Evolutionary conservation across 495 filamentous ascomycete genomes (phyloP), one percentile per base, ranked within the genome.

Genomic region (Tuber umbilicatum): DNA sequence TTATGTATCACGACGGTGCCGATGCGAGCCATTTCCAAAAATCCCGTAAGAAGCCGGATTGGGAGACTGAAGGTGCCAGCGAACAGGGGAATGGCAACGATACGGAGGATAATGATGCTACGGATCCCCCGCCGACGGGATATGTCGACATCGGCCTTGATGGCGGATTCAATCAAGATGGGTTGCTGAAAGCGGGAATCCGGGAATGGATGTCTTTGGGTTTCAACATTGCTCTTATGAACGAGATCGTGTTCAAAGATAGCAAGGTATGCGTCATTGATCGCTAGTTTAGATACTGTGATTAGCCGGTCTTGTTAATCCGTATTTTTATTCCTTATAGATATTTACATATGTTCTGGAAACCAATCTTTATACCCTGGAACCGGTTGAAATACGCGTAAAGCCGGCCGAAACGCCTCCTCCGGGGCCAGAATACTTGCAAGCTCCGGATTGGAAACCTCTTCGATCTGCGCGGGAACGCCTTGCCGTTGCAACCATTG

Each of bases 1-100:
- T 92, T 42, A 89, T 93, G 86, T 88, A 86, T 60, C 90, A 92
- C 72, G 89, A 92, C 81, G 78, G 73, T 14, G 87, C 87, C 7
- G 87, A 89, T 17, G 67, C 68, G 9, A 7, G 37, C 6, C 14
- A 19, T 31, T 16, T 35, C 16, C 12, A 64, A 17, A 64, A 64
- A 31, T 0, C 27, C 27, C 27, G 6, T 7, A 43, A 41, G 69
- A 43, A 21, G 6, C 35, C 23, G 17, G 69, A 70, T 21, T 64
- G 55, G 55, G 55, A 64, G 55, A 27, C 14, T 17, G 31, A 35
- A 35, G 4, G 31, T 64, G 23, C 68, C 17, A 64, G 38, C 7
- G 64, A 70, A 35, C 43, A 64, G 5, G 35, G 43, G 41, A 41
- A 45, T 2, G 27, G 39, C 27, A 64, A 14, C 31, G 16, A 64